A percentile compares a stretch with the other conserved stretches of the same genome.
Conservation (phyloP, 2,329 filamentous ascomycete species). For the Talaromyces sp. region DNA sequence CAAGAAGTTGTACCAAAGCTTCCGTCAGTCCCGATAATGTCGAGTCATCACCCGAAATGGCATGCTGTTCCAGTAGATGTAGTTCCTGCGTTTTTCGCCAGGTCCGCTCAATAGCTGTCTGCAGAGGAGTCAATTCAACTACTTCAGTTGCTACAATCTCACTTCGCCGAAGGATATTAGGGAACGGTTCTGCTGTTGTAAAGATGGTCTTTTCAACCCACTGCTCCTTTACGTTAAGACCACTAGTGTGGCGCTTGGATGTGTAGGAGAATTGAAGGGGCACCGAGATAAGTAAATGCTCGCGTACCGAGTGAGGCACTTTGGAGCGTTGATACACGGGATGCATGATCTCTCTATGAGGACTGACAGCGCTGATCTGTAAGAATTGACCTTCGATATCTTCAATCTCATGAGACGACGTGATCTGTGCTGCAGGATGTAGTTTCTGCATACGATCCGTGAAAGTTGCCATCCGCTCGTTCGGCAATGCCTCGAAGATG, state of each 20-base stretch:
- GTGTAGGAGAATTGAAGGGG: constrained; percentile 78
- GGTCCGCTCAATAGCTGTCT: constrained; percentile 88
- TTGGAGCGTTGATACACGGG: constrained; percentile 85
- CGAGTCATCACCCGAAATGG: constrained; percentile 69
- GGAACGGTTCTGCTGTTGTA: constrained; percentile 80
- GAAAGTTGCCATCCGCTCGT: constrained; percentile 75
- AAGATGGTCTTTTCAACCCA: constrained; percentile 81
- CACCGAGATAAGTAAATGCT: constrained; percentile 75
- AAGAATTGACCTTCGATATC: constrained; percentile 90
- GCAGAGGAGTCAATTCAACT: constrained; percentile 66
- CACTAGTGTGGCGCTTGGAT: constrained; percentile 65
- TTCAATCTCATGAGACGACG: constrained; percentile 66
- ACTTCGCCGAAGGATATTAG: constrained; percentile 82
- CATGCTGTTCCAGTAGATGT: constrained; percentile 67
- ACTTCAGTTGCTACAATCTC: constrained; percentile 72
- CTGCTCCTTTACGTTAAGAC: constrained; percentile 66
- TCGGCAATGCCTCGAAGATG: constrained; percentile 78
- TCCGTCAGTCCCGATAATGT: constrained; percentile 68
- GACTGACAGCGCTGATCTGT: constrained; percentile 73
- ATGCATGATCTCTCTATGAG: constrained; percentile 77
- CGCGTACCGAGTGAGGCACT: constrained; percentile 76
- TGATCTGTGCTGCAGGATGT: constrained; percentile 78
- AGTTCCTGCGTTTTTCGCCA: constrained; percentile 88
- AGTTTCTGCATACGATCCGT: constrained; percentile 89
- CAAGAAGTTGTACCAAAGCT: constrained; percentile 72